These are phyloP conservation scores for Verticillium klebahnii DNA, from an alignment of 2,329 filamentous ascomycete species.

Conservation along the genomic window DNA sequence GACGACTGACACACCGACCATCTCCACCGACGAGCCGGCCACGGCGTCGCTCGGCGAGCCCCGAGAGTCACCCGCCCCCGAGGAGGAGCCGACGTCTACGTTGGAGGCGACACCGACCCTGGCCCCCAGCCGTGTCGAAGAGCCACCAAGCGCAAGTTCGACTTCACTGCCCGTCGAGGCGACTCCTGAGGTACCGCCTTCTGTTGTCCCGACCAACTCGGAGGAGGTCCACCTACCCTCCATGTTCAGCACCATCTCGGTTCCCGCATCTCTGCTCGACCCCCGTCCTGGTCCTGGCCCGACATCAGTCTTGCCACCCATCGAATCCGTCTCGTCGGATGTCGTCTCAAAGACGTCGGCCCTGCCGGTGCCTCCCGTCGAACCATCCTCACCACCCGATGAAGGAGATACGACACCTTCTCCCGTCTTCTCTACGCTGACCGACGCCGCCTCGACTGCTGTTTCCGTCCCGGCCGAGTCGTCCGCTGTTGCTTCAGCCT, in stretches of 20 bases:
- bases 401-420: not conserved
- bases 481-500: not conserved
- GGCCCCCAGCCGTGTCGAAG: not conserved
- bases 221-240: slow-evolving; percentile 6
- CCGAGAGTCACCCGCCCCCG: not conserved
- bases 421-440: not conserved
- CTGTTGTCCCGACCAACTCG: not conserved
- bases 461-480: not conserved
- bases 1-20: not conserved
- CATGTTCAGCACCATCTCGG: slow-evolving; percentile 6
- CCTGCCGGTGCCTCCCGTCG: not conserved
- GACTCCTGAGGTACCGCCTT: not conserved
- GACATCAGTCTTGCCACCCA: not conserved
- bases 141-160: not conserved
- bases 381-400: not conserved
- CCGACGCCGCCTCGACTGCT: not conserved
- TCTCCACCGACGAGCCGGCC: not conserved
- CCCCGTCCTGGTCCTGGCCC: not conserved
- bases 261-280: slow-evolving; percentile 3
- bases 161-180: not conserved
- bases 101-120: not conserved
- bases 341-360: not conserved
- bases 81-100: not conserved
- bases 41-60: not conserved
- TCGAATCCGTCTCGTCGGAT: not conserved